Conservation (phyloP, 2,329 filamentous ascomycete species). For the Hysterium pulicare region DNA sequence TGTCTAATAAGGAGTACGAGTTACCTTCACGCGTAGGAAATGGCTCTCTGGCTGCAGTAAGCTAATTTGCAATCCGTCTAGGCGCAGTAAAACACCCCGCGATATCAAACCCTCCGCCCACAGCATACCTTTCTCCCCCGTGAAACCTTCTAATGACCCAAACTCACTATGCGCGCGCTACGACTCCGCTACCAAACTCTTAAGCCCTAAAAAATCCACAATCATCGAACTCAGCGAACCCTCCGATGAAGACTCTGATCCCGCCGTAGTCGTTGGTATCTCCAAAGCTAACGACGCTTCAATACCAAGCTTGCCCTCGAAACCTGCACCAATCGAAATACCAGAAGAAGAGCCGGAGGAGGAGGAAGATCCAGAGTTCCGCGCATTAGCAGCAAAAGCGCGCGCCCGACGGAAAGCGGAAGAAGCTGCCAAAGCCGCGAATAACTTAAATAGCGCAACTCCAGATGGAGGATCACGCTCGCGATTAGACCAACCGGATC, state of each 20-base stretch:
- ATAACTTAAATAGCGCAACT: not conserved
- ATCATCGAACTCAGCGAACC: slow-evolving; percentile 23
- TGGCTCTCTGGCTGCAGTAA: no score
- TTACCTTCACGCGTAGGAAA: no score
- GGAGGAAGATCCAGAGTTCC: slow-evolving; percentile 25
- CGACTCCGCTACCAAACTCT: slow-evolving; percentile 22
- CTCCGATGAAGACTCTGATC: slow-evolving; percentile 19
- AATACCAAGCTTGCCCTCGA: not conserved
- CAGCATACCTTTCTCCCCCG: slow-evolving; percentile 13
- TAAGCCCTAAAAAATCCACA: slow-evolving; percentile 11
- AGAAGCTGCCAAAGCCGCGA: slow-evolving; percentile 15
- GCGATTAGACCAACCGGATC: slow-evolving; percentile 43
- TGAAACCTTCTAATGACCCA: slow-evolving; percentile 5
- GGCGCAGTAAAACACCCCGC: slow-evolving; percentile 23
- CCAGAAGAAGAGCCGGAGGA: slow-evolving; percentile 20
- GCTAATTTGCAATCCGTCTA: slow-evolving; percentile 2
- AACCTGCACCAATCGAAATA: slow-evolving; percentile 3
- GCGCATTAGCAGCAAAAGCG: slow-evolving; percentile 25
- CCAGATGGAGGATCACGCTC: not conserved
- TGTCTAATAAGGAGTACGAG: not conserved
- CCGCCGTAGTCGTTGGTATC: slow-evolving; percentile 8
- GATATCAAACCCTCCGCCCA: slow-evolving; percentile 2
- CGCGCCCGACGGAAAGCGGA: slow-evolving; percentile 7
- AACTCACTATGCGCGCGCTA: slow-evolving; percentile 28
- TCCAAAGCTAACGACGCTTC: slow-evolving; percentile 1